These are phyloP conservation scores for Sungouiozyma ichnusensis DNA, from an alignment of 805 yeast species.

Conservation along the genomic window DNA sequence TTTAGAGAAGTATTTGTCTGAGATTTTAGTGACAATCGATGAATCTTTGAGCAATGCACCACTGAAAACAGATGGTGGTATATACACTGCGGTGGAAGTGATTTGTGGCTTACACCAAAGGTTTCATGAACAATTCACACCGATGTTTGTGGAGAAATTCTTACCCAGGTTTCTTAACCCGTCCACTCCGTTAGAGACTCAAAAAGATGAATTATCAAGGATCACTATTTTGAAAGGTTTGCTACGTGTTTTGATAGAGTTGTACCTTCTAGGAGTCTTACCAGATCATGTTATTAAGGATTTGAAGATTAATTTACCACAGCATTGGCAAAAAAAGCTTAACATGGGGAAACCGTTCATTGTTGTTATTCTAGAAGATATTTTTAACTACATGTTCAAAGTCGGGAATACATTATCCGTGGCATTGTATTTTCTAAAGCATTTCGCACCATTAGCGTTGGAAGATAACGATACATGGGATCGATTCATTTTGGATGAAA, in stretches of 20 bases:
- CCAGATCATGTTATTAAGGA: slow-evolving; percentile 37
- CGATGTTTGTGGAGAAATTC: slow-evolving; percentile 34
- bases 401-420: slow-evolving; percentile 28
- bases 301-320: slow-evolving; percentile 10
- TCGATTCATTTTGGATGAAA: slow-evolving; percentile 20
- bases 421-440: slow-evolving; percentile 40
- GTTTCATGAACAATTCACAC: slow-evolving; percentile 45
- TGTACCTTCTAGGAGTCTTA: slow-evolving; percentile 48
- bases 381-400: slow-evolving; percentile 33
- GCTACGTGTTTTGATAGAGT: slow-evolving; percentile 45
- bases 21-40: slow-evolving; percentile 47
- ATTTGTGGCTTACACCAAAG: slow-evolving; percentile 70
- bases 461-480: slow-evolving; percentile 21
- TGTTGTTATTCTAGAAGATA: slow-evolving; percentile 35
- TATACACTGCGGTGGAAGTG: slow-evolving; percentile 54
- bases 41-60: slow-evolving; percentile 49
- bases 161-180: slow-evolving; percentile 33
- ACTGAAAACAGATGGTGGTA: slow-evolving; percentile 41
- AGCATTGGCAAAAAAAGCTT: slow-evolving; percentile 17
- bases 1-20: slow-evolving; percentile 65
- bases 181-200: slow-evolving; percentile 10
- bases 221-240: slow-evolving; percentile 36
- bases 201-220: slow-evolving; percentile 37
- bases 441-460: slow-evolving; percentile 31
- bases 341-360: slow-evolving; percentile 32